phyloP scores from a whole-genome alignment of 1,284 basidiomycete genomes.

The Leccinum insigne region DNA sequence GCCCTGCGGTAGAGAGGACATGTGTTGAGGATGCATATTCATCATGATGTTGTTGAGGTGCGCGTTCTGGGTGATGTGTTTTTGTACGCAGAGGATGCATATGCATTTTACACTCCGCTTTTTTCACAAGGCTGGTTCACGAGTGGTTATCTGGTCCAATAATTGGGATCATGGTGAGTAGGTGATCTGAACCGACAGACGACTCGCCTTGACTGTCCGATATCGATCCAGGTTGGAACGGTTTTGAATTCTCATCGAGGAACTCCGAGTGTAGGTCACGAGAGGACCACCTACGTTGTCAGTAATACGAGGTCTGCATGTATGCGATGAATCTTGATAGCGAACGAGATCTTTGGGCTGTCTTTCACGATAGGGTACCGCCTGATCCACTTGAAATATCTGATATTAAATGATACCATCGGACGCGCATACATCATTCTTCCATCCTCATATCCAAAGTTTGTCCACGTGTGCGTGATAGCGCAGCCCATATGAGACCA shows the following conservation, averaged over 20 bases:
- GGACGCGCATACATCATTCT: constrained; percentile 1
- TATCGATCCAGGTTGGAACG: background rate
- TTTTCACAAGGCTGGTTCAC: too few species aligned
- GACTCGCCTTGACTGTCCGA: background rate
- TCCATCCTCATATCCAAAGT: background rate
- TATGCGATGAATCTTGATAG: background rate
- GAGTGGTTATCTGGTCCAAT: too few species aligned
- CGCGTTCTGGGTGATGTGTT: too few species aligned
- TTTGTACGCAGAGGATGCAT: too few species aligned
- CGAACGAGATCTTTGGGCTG: background rate
- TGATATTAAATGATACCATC: background rate
- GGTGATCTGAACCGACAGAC: background rate
- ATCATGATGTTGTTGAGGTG: background rate
- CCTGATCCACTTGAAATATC: background rate
- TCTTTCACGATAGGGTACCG: too few species aligned
- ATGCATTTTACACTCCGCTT: too few species aligned
- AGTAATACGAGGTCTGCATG: background rate
- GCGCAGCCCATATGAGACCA: constrained; percentile 66
- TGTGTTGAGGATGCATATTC: background rate
- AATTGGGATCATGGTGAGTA: background rate
- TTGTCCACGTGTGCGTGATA: constrained; percentile 42
- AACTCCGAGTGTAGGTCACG: background rate
- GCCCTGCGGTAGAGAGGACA: background rate
- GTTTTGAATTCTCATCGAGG: background rate
- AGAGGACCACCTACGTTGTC: background rate